phyloP scores from a whole-genome alignment of 257 asterid genomes.

The Plectranthus barbatus region DNA sequence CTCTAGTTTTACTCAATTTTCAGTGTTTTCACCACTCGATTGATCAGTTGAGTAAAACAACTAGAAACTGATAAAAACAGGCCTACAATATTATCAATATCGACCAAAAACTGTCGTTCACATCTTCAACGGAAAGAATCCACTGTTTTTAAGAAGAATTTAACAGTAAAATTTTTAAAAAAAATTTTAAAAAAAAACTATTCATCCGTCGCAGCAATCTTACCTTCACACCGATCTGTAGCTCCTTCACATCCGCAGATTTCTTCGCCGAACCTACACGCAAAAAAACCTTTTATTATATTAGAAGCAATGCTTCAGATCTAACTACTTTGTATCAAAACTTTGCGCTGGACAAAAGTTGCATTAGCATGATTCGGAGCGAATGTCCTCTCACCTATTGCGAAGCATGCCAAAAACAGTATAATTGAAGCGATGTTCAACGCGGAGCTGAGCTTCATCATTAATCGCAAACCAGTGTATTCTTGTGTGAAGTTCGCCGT shows the following conservation, averaged over 20 bases:
- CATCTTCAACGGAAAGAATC: neutral
- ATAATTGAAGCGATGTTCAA: conserved; percentile 25
- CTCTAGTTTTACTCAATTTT: neutral
- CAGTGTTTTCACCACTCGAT: neutral
- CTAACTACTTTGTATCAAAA: neutral
- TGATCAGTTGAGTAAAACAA: neutral
- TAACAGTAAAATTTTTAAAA: too few species aligned
- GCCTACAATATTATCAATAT: neutral
- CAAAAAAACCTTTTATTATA: neutral
- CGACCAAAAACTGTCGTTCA: neutral
- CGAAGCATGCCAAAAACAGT: conserved; percentile 27
- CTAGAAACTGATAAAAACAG: neutral
- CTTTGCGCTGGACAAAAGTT: too few species aligned
- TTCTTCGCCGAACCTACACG: conserved; percentile 58
- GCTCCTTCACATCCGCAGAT: conserved; percentile 79
- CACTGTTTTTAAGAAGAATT: neutral
- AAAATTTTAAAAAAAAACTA: too few species aligned
- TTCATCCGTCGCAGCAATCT: neutral
- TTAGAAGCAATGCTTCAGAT: conserved; percentile 2
- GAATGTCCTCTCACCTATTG: conserved; percentile 39
- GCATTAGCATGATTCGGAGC: too few species aligned
- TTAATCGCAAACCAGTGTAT: neutral
- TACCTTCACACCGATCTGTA: conserved; percentile 98
- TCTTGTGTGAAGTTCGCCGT: neutral
- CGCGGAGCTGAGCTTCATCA: conserved; percentile 35